Evolutionary conservation across 148 eudicot species (phyloP).

Genomic region (Amaranthus palmeri): DNA sequence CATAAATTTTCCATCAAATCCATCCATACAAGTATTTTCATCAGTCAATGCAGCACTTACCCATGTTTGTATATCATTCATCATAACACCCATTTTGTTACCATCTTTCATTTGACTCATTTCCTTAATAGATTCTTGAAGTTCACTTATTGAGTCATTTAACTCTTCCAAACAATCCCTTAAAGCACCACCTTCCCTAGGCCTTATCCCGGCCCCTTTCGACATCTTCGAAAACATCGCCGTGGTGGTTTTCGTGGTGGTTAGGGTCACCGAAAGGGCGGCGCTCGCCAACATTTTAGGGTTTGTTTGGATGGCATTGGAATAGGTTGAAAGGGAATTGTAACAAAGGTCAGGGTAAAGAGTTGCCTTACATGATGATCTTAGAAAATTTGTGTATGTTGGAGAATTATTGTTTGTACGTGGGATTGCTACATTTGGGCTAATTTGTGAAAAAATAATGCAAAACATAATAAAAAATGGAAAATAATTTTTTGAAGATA

Average conservation of each 20-base stretch:
- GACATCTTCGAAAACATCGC: constrained; percentile 29
- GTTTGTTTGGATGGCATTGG: constrained; percentile 35
- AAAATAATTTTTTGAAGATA: not conserved
- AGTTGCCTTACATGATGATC: constrained; percentile 39
- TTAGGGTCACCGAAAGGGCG: constrained; percentile 43
- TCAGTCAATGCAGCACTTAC: constrained; percentile 48
- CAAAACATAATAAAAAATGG: constrained; percentile 5
- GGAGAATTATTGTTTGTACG: constrained; percentile 4
- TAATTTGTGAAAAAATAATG: not conserved
- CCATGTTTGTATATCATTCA: constrained; percentile 53
- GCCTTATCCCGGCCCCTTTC: constrained; percentile 19
- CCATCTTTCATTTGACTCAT: constrained; percentile 24
- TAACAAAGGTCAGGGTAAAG: constrained; percentile 52
- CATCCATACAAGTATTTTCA: constrained; percentile 40
- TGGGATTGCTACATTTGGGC: constrained; percentile 7
- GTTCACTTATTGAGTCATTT: constrained; percentile 29
- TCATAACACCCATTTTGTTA: constrained; percentile 11
- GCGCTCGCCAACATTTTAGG: constrained; percentile 37
- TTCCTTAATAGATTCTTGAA: constrained; percentile 30
- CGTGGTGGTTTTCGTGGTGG: constrained; percentile 35
- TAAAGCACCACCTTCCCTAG: constrained; percentile 32
- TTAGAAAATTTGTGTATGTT: constrained; percentile 30
- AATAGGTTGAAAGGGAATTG: constrained; percentile 40
- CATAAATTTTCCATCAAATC: constrained; percentile 32
- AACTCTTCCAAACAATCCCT: constrained; percentile 37